Conservation (phyloP, 2,329 filamentous ascomycete species). For the Fusarium sp. region DNA sequence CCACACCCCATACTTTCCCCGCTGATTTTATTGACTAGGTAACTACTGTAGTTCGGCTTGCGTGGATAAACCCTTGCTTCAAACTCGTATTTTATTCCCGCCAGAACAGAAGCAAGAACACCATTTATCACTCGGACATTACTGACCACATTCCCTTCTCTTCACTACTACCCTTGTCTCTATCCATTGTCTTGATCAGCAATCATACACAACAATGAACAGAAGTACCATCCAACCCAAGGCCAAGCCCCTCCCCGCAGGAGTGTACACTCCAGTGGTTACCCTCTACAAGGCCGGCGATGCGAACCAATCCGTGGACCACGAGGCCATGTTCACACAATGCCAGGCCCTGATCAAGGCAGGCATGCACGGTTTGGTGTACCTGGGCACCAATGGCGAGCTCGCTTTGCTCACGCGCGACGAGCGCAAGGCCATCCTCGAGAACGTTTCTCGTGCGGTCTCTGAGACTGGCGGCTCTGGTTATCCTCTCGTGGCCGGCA, state of each 20-base stretch:
- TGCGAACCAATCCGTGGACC: conserved; percentile 56
- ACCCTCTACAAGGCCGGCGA: conserved; percentile 58
- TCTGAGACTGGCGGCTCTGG: conserved; percentile 49
- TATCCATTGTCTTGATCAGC: neutral
- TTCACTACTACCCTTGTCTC: neutral
- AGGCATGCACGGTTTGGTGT: conserved; percentile 60
- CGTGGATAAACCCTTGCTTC: neutral
- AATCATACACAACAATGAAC: conserved; percentile 38
- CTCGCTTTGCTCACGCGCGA: conserved; percentile 55
- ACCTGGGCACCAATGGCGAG: conserved; percentile 62
- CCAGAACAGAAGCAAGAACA: neutral
- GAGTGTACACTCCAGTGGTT: conserved; percentile 61
- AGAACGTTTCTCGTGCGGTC: conserved; percentile 53
- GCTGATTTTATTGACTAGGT: neutral
- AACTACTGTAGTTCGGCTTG: neutral
- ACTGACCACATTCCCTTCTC: neutral
- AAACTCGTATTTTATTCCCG: neutral
- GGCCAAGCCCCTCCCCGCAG: conserved; percentile 53
- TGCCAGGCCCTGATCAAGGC: conserved; percentile 56
- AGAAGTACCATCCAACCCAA: conserved; percentile 51
- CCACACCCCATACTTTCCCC: neutral
- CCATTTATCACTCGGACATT: neutral
- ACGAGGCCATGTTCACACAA: conserved; percentile 58
- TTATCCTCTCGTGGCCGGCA: conserved; percentile 60
- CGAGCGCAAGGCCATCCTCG: conserved; percentile 57